Conservation (phyloP, 768 basidiomycete genomes). For the Lactarius tabidus region DNA sequence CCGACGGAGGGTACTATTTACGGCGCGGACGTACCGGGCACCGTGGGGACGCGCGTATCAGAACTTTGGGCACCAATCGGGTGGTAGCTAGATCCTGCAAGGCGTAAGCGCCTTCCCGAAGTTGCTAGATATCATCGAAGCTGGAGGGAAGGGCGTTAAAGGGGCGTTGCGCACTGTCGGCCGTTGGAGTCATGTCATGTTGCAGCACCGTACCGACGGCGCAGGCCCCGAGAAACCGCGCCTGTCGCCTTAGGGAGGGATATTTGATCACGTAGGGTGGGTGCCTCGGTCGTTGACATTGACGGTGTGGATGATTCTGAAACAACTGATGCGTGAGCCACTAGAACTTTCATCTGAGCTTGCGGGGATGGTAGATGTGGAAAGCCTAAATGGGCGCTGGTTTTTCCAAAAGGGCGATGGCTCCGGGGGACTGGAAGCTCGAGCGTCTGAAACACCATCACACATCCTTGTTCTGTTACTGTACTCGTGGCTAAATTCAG, state of each 20-base stretch:
- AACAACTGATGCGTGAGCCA: conserved; percentile 24
- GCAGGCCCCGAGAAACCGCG: conserved; percentile 20
- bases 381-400: conserved; percentile 26
- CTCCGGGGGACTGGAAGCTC: conserved; percentile 17
- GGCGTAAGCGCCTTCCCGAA: conserved; percentile 23
- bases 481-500: conserved; percentile 1
- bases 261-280: conserved; percentile 20
- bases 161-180: conserved; percentile 16
- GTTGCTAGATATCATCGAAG: conserved; percentile 18
- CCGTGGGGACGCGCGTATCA: conserved; percentile 22
- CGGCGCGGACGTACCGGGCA: conserved; percentile 5
- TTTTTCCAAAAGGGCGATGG: conserved; percentile 19
- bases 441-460: conserved; percentile 18
- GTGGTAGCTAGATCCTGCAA: conserved; percentile 22
- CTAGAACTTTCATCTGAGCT: conserved; percentile 24
- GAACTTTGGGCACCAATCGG: conserved; percentile 23
- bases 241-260: conserved; percentile 1
- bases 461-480: neutral
- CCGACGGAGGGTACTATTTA: conserved; percentile 16
- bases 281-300: conserved; percentile 14
- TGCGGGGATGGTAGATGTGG: conserved; percentile 21
- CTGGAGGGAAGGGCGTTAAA: conserved; percentile 11
- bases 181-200: conserved; percentile 1
- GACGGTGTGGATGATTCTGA: conserved; percentile 22
- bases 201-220: neutral